Base-by-base conservation (phyloP, 2,329 filamentous ascomycete species). In the Alternaria longipes region DNA sequence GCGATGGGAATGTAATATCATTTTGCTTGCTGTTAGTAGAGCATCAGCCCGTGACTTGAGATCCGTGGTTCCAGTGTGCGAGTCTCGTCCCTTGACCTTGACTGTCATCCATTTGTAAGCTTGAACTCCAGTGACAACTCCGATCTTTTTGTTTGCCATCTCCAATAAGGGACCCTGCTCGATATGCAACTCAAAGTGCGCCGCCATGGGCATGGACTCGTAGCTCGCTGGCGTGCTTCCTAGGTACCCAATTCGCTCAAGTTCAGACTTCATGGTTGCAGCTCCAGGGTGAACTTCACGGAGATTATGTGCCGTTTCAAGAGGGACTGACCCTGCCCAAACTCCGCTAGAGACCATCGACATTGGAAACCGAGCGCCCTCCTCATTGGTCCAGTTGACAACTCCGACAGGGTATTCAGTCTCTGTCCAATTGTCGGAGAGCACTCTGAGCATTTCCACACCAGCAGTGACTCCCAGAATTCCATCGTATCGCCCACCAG, bases 111-210 rank as follows among this genome's bases (percentile, higher is more conserved):
- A 93, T 59, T 87, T 86, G 76, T 91, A 93, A 5, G 89, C 89
- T 74, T 93, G 91, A 1, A 91, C 90, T 3, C 90, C 90, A 32
- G 86, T 85, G 5, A 94, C 91, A 7, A 91, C 84, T 22, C 90
- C 89, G 53, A 94, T 84, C 55, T 88, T 88, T 65, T 88, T 84
- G 26, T 83, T 80, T 28, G 85, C 83, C 16, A 84, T 84, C 70
- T 94, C 89, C 1, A 96, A 84, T 34, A 92, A 86, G 0, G 91
- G 91, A 0, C 91, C 91, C 75, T 96, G 93, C 75, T 96, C 92
- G 54, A 94, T 94, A 73, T 95, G 92, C 9, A 95, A 83, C 76
- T 94, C 91, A 70, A 94, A 94, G 76, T 94, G 91, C 0, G 90
- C 91, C 0, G 87, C 90, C 79, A 93, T 87, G 0, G 90, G 90